phyloP scores from a whole-genome alignment of 192 early-diverging fungal species.

The Diversispora eburnea region DNA sequence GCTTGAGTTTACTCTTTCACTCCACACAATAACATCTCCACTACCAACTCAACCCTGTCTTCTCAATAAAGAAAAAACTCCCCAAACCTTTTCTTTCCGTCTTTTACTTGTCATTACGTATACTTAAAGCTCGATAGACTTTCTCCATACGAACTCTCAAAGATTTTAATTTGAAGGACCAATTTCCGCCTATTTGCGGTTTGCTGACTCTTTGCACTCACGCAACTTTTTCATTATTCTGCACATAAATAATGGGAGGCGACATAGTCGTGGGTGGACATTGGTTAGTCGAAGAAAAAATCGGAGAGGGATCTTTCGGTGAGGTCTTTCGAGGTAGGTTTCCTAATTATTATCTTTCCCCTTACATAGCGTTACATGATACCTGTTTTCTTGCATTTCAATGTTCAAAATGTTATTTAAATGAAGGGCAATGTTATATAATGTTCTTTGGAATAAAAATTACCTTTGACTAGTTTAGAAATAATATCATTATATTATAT shows the following conservation, averaged over 20 bases:
- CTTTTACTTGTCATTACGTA: not conserved
- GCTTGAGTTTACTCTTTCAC: slow-evolving; percentile 15
- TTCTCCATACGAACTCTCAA: slow-evolving; percentile 16
- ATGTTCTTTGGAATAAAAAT: too few species aligned
- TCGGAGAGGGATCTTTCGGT: slow-evolving; percentile 61
- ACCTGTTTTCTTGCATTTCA: not conserved
- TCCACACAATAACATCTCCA: not conserved
- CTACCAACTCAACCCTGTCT: not conserved
- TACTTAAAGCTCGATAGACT: slow-evolving; percentile 23
- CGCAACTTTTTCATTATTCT: slow-evolving; percentile 15
- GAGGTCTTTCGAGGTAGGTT: slow-evolving; percentile 58
- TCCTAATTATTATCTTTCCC: not conserved
- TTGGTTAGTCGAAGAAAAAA: slow-evolving; percentile 52
- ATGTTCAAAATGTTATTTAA: too few species aligned
- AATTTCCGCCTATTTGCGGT: slow-evolving; percentile 22
- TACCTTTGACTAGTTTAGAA: too few species aligned
- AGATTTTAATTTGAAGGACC: slow-evolving; percentile 27
- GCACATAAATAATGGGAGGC: not conserved
- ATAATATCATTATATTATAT: too few species aligned
- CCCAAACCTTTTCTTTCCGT: slow-evolving; percentile 17
- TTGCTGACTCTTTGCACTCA: not conserved
- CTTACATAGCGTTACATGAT: not conserved
- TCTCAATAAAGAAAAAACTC: slow-evolving; percentile 4
- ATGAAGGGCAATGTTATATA: too few species aligned
- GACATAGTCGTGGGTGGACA: slow-evolving; percentile 44